Conservation (phyloP, 1,284 basidiomycete genomes). For the Omphalotus olearius region DNA sequence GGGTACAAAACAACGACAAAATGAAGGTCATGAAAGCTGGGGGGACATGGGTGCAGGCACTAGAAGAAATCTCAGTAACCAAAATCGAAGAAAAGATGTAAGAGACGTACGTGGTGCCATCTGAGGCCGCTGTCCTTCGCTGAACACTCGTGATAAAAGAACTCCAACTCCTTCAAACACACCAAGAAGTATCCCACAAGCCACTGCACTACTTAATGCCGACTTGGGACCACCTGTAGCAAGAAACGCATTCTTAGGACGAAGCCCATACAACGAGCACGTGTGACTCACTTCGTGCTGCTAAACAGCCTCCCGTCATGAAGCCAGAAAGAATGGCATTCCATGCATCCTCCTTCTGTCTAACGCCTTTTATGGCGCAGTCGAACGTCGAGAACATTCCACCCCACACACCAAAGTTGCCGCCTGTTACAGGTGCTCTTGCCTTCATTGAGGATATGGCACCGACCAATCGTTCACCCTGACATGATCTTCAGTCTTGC, state of each 20-base stretch:
- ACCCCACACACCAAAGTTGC: slow-evolving; percentile 99
- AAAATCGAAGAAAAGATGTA: background rate
- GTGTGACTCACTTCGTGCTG: slow-evolving; percentile 79
- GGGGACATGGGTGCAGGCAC: slow-evolving; percentile 36
- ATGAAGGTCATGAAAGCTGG: slow-evolving; percentile 23
- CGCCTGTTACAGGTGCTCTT: slow-evolving; percentile 95
- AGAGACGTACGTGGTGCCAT: slow-evolving; percentile 43
- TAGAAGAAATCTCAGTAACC: slow-evolving; percentile 13
- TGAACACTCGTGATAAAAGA: slow-evolving; percentile 81
- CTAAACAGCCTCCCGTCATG: slow-evolving; percentile 95
- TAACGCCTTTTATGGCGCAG: slow-evolving; percentile 94
- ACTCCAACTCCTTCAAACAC: slow-evolving; percentile 97
- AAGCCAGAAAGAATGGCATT: slow-evolving; percentile 99
- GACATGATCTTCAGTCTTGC: slow-evolving; percentile 4
- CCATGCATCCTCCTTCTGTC: slow-evolving; percentile 99
- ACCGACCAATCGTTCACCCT: slow-evolving; percentile 93
- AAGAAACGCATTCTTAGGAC: background rate
- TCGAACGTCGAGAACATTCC: slow-evolving; percentile 97
- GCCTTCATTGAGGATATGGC: slow-evolving; percentile 99
- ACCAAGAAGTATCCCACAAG: slow-evolving; percentile 96
- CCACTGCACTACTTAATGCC: slow-evolving; percentile 89
- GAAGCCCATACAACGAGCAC: slow-evolving; percentile 6
- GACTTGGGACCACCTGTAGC: slow-evolving; percentile 83
- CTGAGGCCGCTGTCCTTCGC: slow-evolving; percentile 76
- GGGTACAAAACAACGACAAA: too few relatives aligned